A percentile compares a stretch with the other conserved stretches of the same genome.
phyloP scores from a whole-genome alignment of 176 grass and related monocot genomes.

The Bolboschoenus planiculmis region DNA sequence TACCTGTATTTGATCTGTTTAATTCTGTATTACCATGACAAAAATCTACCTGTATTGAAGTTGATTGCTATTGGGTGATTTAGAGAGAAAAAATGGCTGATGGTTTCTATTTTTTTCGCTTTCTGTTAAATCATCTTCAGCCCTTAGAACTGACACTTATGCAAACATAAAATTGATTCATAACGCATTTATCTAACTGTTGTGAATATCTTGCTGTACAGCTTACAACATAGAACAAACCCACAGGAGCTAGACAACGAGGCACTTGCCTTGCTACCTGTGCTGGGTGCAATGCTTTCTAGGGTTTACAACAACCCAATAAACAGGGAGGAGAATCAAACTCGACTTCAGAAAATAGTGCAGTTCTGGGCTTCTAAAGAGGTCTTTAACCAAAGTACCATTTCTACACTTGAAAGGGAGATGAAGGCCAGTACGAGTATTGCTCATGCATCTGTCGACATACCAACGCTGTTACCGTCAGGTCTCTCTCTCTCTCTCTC shows the following conservation, averaged over 20 bases:
- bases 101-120: not conserved
- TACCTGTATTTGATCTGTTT: not conserved
- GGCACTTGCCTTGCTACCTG: constrained; percentile 68
- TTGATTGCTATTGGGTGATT: not conserved
- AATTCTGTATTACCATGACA: not conserved
- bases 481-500: constrained; percentile 33
- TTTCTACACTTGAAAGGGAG: constrained; percentile 59
- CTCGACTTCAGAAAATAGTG: constrained; percentile 76
- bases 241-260: constrained; percentile 71
- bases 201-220: constrained; percentile 22
- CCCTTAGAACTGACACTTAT: not conserved
- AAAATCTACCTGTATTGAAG: not conserved
- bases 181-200: not conserved
- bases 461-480: constrained; percentile 34
- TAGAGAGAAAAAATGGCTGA: not conserved
- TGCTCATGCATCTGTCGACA: not conserved
- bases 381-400: constrained; percentile 71
- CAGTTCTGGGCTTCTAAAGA: constrained; percentile 94
- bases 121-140: not conserved
- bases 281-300: constrained; percentile 83
- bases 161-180: not conserved
- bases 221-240: constrained; percentile 72
- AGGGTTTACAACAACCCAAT: constrained; percentile 71
- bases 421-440: constrained; percentile 47
- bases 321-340: constrained; percentile 56